These are phyloP conservation scores for Lactarius tabidus DNA, from an alignment of 768 basidiomycete species.

Conservation along the genomic window DNA sequence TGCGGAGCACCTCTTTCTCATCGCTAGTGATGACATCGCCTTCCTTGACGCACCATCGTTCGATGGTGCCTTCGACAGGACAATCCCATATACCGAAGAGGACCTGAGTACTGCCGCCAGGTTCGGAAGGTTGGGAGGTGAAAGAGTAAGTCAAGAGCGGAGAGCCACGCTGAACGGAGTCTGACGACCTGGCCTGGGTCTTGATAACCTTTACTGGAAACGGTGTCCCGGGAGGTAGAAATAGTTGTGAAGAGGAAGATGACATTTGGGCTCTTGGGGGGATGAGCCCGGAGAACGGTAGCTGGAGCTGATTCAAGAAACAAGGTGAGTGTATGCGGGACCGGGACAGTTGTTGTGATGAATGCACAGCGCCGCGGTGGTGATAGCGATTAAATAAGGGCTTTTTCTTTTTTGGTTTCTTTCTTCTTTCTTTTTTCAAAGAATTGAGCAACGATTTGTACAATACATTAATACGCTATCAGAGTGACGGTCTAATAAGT, in stretches of 20 bases:
- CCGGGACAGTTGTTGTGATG: conserved; percentile 7
- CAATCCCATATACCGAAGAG: conserved; percentile 91
- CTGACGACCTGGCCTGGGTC: conserved; percentile 47
- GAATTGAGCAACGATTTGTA: background rate
- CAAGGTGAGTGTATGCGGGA: background rate
- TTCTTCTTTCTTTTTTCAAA: background rate
- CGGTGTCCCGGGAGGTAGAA: conserved; percentile 72
- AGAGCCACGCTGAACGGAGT: conserved; percentile 61
- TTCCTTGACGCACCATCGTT: conserved; percentile 61
- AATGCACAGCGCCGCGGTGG: conserved; percentile 13
- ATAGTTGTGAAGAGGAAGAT: conserved; percentile 49
- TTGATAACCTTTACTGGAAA: conserved; percentile 83
- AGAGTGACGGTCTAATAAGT: background rate
- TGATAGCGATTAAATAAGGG: conserved; percentile 1
- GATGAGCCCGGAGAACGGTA: background rate
- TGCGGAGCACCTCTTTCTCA: conserved; percentile 53
- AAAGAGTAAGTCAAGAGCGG: conserved; percentile 85
- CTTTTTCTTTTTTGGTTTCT: background rate
- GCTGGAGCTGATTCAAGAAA: conserved; percentile 9
- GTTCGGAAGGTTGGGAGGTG: conserved; percentile 47
- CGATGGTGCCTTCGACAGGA: conserved; percentile 73
- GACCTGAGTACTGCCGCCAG: conserved; percentile 52
- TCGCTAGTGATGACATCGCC: conserved; percentile 62
- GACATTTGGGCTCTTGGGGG: conserved; percentile 6
- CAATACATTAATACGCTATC: background rate